Evolutionary conservation across 2,329 filamentous ascomycete genomes (phyloP), one percentile per base, ranked within the genome.

Genomic region (Blumeriella jaapii): DNA sequence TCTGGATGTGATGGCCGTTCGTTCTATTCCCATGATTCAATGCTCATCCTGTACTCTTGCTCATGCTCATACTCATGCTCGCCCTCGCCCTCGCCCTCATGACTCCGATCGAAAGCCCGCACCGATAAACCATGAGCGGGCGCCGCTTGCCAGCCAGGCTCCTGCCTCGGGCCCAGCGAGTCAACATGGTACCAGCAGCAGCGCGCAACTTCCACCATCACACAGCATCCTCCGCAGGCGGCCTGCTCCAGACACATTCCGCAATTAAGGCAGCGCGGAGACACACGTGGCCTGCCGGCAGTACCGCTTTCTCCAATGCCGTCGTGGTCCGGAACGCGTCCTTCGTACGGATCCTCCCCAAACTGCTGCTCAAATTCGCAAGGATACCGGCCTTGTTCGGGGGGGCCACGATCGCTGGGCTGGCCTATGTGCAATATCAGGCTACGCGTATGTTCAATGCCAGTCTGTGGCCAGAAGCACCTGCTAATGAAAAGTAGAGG

Each of bases 351-450:
- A 66, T 78, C 41, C 64, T 98, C 19, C 93, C 93, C 2, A 89
- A 84, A 56, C 68, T 98, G 32, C 77, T 91, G n/a, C 61, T 91
- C 54, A 98, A 95, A 64, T 80, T 98, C 49, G 71, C 78, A 22
- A 76, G 86, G 38, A 67, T 94, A 36, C 91, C 91, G 13, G 91
- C 91, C 39, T 80, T 95, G 63, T 87, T 94, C 52, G 91, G 89
- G 26, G 86, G 85, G 26, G 72, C 87, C 29, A 83, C 86, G 53
- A 73, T 98, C 47, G 87, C 84, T 10, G 83, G 82, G 2, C 63
- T 93, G 40, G 86, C 86, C 16, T 98, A 94, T 70, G 64, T 98
- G 31, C 91, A 98, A 57, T 96, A 98, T 57, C 91, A 98, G 61
- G 89, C 91, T 44, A 77, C 79, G 37, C 82, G 82, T 87, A 70